These are phyloP conservation scores for Phytophthora pinifolia DNA, from an alignment of 352 stramenopile species.

Conservation along the genomic window DNA sequence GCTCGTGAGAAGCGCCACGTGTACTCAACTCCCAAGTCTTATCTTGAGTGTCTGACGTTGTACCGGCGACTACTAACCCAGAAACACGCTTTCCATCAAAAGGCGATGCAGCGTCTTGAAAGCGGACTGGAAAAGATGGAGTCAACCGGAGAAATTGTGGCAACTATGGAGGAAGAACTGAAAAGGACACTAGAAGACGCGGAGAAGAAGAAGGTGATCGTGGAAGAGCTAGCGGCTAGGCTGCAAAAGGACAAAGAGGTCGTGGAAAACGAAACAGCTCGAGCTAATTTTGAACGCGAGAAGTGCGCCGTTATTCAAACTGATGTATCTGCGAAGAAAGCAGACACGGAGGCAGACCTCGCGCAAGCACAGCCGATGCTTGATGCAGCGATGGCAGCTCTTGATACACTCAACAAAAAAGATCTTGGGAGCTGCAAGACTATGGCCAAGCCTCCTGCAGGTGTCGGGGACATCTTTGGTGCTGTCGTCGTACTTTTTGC, in stretches of 20 bases:
- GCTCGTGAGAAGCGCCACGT: conserved; percentile 79
- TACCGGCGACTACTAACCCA: conserved; percentile 78
- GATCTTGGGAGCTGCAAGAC: conserved; percentile 92
- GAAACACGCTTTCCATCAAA: conserved; percentile 57
- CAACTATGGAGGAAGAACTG: conserved; percentile 92
- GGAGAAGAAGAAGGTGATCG: conserved; percentile 91
- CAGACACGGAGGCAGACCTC: conserved; percentile 76
- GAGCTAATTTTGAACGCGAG: conserved; percentile 89
- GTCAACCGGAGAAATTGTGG: conserved; percentile 86
- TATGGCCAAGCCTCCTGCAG: conserved; percentile 89
- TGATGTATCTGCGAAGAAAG: conserved; percentile 91
- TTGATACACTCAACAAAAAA: conserved; percentile 91
- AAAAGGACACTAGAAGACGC: conserved; percentile 90
- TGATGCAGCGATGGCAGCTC: conserved; percentile 84
- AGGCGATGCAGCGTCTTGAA: conserved; percentile 80
- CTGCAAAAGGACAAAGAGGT: conserved; percentile 92
- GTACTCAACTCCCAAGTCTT: conserved; percentile 94
- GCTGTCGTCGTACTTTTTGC: conserved; percentile 79
- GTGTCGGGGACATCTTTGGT: conserved; percentile 87
- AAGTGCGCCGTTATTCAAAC: conserved; percentile 92
- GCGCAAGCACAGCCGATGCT: conserved; percentile 80
- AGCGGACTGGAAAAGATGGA: conserved; percentile 91
- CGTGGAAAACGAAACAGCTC: conserved; percentile 91
- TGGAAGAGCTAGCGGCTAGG: conserved; percentile 92
- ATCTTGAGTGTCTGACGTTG: conserved; percentile 90